Conservation (phyloP, 306 rosid species). For the Acmispon strigosus region DNA sequence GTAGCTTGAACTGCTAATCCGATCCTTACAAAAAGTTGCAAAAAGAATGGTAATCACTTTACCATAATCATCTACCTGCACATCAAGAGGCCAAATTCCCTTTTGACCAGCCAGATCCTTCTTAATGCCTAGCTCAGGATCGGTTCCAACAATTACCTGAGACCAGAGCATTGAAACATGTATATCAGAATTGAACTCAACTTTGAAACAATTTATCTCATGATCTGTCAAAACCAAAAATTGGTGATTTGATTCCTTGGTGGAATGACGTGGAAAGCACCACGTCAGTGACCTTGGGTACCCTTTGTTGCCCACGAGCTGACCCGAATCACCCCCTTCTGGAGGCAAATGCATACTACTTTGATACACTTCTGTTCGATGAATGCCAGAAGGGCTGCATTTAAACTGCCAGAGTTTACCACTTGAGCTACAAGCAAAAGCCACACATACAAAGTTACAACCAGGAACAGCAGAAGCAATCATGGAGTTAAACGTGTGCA, state of each 20-base stretch:
- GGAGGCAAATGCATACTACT: conserved; percentile 23
- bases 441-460: conserved; percentile 44
- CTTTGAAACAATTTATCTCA: conserved; percentile 65
- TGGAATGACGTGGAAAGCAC: conserved; percentile 46
- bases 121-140: conserved; percentile 76
- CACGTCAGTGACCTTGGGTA: conserved; percentile 94
- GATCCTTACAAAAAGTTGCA: conserved; percentile 83
- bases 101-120: conserved; percentile 96
- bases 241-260: conserved; percentile 35
- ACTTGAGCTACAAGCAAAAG: conserved; percentile 70
- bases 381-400: conserved; percentile 62
- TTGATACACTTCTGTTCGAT: conserved; percentile 39
- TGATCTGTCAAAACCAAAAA: conserved; percentile 74
- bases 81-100: conserved; percentile 87
- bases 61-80: conserved; percentile 70
- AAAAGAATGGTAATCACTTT: conserved; percentile 75
- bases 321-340: conserved; percentile 50
- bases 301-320: conserved; percentile 41
- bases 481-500: conserved; percentile 52
- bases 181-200: conserved; percentile 46
- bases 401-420: conserved; percentile 81
- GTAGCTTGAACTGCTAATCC: conserved; percentile 88
- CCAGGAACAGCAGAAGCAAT: conserved; percentile 61
- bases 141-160: conserved; percentile 78
- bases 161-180: conserved; percentile 76